Percentiles rank a stretch among this genome's conserved stretches.
Conservation (phyloP, 768 basidiomycete genomes). For the Holtermannia corniformis region DNA sequence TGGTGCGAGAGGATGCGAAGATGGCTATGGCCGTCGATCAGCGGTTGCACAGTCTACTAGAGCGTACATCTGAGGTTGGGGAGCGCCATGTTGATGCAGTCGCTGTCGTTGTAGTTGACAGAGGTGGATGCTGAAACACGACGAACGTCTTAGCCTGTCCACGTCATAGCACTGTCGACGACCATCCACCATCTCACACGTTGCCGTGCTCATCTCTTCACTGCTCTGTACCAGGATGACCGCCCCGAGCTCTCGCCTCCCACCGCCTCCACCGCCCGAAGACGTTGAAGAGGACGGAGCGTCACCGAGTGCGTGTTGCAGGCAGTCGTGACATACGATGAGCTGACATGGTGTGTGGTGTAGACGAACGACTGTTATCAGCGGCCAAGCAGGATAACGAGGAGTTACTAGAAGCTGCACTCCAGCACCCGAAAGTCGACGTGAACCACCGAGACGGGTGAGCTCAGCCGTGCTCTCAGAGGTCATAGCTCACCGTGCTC, state of each 20-base stretch:
- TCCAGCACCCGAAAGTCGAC: constrained; percentile 51
- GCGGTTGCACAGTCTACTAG: too few species aligned
- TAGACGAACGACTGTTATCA: constrained; percentile 63
- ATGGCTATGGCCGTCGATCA: constrained; percentile 20
- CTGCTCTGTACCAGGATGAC: background rate
- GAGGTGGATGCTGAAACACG: background rate
- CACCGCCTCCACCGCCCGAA: constrained; percentile 19
- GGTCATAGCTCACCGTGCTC: constrained; percentile 1
- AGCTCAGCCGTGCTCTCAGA: constrained; percentile 31
- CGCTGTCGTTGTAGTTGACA: background rate
- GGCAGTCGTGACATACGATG: too few species aligned
- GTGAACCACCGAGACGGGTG: constrained; percentile 74
- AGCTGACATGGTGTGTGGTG: background rate
- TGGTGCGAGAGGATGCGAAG: constrained; percentile 39
- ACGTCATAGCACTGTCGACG: too few species aligned
- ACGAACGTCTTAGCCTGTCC: background rate
- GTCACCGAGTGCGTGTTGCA: constrained; percentile 29
- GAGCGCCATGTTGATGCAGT: constrained; percentile 20
- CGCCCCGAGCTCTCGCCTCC: constrained; percentile 6
- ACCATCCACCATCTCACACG: too few species aligned
- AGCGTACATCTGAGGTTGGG: constrained; percentile 36
- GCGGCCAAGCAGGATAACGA: constrained; percentile 67
- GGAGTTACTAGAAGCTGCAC: constrained; percentile 55
- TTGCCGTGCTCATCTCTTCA: background rate
- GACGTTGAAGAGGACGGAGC: constrained; percentile 26